Base-by-base conservation (phyloP, 2,329 filamentous ascomycete species). In the Colletotrichum magnum region DNA sequence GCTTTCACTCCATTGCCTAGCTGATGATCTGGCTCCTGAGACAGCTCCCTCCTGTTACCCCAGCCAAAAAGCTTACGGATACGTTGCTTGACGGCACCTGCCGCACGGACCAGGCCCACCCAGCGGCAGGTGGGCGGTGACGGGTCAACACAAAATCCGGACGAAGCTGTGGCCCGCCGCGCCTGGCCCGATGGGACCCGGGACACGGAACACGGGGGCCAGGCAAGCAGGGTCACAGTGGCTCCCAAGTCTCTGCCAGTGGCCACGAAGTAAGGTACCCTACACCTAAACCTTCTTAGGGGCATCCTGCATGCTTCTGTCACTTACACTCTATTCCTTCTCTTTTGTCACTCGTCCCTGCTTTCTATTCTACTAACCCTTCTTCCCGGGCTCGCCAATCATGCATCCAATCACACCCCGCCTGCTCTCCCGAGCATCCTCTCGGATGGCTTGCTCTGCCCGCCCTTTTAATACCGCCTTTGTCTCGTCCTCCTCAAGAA, bases 21-120 rank as follows among this genome's bases (percentile, higher is more conserved):
- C 64, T 69, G 69, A 67, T 69, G 70, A 72, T 72, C 70, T 72
- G 70, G 70, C 70, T 72, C 71, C 58, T 72, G 69, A 71, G 70
- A 72, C 68, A 70, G 73, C 72, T 74, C 72, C 74, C 72, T 73
- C 75, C 72, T 75, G 73, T 72, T 68, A 74, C 72, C 73, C 75
- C 72, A 75, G 73, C 73, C 69, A 73, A 77, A 75, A 75, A 75
- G 77, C 76, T 78, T 79, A 79, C 77, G 68, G 68, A 73, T 73
- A 73, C 72, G 79, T 80, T 78, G 78, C 79, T 75, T 72, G 70
- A 77, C 77, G 50, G 1, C 6, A 52, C 32, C 41, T 15, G 7
- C 32, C 16, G 73, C 72, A 72, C 68, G 69, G 61, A n/a, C 69
- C 66, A 68, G 51, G 1, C 0, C 1, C 5, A 68, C 43, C 54